These are phyloP conservation scores for Alternaria burnsii DNA, from an alignment of 2,329 filamentous ascomycete genomes.

Conservation along the genomic window DNA sequence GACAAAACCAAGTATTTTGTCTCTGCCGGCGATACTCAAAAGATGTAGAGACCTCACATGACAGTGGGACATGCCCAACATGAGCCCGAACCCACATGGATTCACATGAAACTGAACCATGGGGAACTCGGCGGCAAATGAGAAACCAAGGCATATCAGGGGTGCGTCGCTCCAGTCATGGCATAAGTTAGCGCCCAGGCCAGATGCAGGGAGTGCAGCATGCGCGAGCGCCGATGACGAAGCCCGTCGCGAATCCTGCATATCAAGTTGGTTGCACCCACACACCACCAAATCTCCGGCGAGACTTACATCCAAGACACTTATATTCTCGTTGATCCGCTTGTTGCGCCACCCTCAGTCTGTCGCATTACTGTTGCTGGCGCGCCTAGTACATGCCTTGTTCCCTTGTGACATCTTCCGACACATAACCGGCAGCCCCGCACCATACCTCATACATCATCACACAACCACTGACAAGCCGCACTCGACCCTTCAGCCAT, in stretches of 20 bases:
- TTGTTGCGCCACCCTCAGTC: conserved; percentile 10
- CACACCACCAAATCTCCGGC: conserved; percentile 21
- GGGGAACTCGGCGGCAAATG: conserved; percentile 19
- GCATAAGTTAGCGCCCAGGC: conserved; percentile 18
- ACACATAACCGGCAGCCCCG: conserved; percentile 28
- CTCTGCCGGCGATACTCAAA: conserved; percentile 2
- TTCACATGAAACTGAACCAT: conserved; percentile 9
- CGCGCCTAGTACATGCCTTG: conserved; percentile 5
- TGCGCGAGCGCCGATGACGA: conserved; percentile 40
- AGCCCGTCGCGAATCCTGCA: conserved; percentile 25
- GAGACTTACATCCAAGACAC: conserved; percentile 14
- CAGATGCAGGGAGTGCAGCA: conserved; percentile 16
- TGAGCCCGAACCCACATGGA: conserved; percentile 18
- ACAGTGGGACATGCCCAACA: conserved; percentile 23
- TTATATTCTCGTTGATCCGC: conserved; percentile 25
- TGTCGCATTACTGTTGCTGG: conserved; percentile 4
- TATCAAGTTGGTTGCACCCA: conserved; percentile 35
- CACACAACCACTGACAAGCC: conserved; percentile 11
- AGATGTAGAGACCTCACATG: conserved; percentile 1
- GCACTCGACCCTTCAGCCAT: conserved; percentile 27
- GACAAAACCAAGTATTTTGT: conserved; percentile 1
- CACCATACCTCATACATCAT: conserved; percentile 24
- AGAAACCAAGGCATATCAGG: conserved; percentile 14
- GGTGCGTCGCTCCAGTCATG: conserved; percentile 23
- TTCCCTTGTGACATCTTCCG: conserved; percentile 7